Conservation (phyloP, 1,284 basidiomycete species). For the Entoloma clypeatum region DNA sequence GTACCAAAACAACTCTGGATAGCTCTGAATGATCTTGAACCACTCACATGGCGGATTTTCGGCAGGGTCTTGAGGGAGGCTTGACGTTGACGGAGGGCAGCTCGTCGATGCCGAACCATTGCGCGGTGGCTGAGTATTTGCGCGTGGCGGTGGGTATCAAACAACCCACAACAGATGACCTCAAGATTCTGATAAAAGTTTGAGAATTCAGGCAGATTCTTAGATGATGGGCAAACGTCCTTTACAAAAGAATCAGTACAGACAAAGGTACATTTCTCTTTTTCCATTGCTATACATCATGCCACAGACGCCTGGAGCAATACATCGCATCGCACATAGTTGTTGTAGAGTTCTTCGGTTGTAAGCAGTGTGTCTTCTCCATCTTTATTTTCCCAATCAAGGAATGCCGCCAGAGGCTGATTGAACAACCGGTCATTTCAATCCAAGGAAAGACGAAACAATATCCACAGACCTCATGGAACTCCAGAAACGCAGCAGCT, state of each 20-base stretch:
- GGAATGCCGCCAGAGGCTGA: slow-evolving; percentile 48
- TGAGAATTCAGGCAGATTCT: slow-evolving; percentile 1
- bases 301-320: slow-evolving; percentile 18
- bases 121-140: slow-evolving; percentile 25
- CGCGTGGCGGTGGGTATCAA: slow-evolving; percentile 18
- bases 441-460: slow-evolving; percentile 4
- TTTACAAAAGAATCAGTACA: neutral
- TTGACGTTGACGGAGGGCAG: slow-evolving; percentile 36
- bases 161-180: neutral
- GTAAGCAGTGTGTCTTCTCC: slow-evolving; percentile 52
- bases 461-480: slow-evolving; percentile 52
- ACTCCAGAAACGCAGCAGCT: slow-evolving; percentile 73
- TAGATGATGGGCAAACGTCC: neutral
- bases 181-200: neutral
- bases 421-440: neutral
- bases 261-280: neutral
- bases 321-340: slow-evolving; percentile 52
- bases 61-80: slow-evolving; percentile 30
- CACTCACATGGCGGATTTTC: slow-evolving; percentile 40
- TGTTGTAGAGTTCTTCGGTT: slow-evolving; percentile 57
- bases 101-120: slow-evolving; percentile 22
- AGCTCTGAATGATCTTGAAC: slow-evolving; percentile 19
- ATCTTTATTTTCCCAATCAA: slow-evolving; percentile 44
- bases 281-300: neutral
- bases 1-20: slow-evolving; percentile 21